Conservation (phyloP, 352 stramenopile genomes). For the Globisporangium barbulae region DNA sequence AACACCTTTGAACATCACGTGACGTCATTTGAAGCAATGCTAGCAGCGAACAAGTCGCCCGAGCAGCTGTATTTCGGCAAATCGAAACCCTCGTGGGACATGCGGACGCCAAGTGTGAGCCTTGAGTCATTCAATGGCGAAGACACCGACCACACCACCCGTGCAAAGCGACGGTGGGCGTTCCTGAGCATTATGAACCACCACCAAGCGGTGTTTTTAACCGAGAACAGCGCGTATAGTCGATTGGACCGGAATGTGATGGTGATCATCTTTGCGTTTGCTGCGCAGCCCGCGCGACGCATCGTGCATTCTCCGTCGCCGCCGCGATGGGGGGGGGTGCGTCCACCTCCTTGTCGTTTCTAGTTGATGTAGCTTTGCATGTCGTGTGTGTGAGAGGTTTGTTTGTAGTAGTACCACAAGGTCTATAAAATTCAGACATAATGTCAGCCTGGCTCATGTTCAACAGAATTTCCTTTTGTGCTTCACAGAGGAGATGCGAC, state of each 20-base stretch:
- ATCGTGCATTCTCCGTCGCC: no score
- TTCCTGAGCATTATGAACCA: not conserved
- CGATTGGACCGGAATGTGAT: not conserved
- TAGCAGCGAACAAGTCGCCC: not conserved
- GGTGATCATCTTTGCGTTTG: not conserved
- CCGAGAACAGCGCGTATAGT: slow-evolving; percentile 11
- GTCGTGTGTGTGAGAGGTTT: no score
- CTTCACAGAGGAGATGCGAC: no score
- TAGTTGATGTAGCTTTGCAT: no score
- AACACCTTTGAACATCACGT: not conserved
- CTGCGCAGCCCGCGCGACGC: not conserved
- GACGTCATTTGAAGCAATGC: not conserved
- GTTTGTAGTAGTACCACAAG: no score
- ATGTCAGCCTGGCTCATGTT: no score
- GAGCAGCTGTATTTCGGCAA: not conserved
- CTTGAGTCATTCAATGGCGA: slow-evolving; percentile 57
- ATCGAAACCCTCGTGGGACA: not conserved
- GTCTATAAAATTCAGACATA: no score
- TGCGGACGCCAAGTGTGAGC: not conserved
- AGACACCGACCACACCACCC: slow-evolving; percentile 38
- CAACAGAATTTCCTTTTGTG: no score
- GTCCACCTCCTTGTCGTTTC: no score
- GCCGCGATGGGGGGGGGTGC: no score
- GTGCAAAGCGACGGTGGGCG: not conserved
- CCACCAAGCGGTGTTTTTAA: not conserved